Percentiles rank a stretch among this genome's conserved stretches.
phyloP scores from a whole-genome alignment of 352 stramenopile genomes.

The Hyaloperonospora arabidopsidis region DNA sequence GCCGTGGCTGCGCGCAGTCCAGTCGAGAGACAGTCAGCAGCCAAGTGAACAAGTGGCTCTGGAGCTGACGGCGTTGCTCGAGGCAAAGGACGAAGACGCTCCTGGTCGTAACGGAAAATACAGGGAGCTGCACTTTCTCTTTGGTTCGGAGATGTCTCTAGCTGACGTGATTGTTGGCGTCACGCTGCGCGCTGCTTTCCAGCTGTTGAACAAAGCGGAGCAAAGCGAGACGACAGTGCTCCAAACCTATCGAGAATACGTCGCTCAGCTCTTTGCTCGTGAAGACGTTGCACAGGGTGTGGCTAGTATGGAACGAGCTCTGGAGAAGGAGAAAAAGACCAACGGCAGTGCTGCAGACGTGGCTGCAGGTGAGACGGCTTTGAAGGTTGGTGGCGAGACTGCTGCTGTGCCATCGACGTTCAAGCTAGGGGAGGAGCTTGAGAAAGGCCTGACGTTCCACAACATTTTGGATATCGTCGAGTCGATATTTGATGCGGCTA shows the following conservation, averaged over 20 bases:
- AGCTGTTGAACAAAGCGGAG: conserved; percentile 41
- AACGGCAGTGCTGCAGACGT: conserved; percentile 10
- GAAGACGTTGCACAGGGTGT: conserved; percentile 43
- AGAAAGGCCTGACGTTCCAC: conserved; percentile 61
- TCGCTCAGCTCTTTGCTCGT: conserved; percentile 48
- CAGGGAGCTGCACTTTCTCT: conserved; percentile 49
- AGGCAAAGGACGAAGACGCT: conserved; percentile 58
- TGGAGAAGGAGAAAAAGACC: conserved; percentile 25
- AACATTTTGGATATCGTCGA: conserved; percentile 70
- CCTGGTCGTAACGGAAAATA: conserved; percentile 29
- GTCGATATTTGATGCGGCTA: conserved; percentile 62
- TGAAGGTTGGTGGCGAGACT: conserved; percentile 1
- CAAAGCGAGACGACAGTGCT: conserved; percentile 41
- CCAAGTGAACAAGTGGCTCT: conserved; percentile 13
- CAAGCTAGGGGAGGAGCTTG: conserved; percentile 44
- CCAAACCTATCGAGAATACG: conserved; percentile 58
- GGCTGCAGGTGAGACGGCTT: conserved; percentile 9
- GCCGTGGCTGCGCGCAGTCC: conserved; percentile 48
- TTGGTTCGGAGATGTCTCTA: conserved; percentile 53
- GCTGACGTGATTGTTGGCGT: conserved; percentile 69
- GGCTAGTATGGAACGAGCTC: conserved; percentile 35
- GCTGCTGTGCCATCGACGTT: conserved; percentile 28
- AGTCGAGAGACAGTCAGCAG: conserved; percentile 35
- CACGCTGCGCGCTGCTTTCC: conserved; percentile 53
- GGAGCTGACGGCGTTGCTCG: conserved; percentile 45